A percentile compares a stretch with the other conserved stretches of the same genome.
phyloP scores from a whole-genome alignment of 371 early-diverging fungal species.

The Mycotypha africana region DNA sequence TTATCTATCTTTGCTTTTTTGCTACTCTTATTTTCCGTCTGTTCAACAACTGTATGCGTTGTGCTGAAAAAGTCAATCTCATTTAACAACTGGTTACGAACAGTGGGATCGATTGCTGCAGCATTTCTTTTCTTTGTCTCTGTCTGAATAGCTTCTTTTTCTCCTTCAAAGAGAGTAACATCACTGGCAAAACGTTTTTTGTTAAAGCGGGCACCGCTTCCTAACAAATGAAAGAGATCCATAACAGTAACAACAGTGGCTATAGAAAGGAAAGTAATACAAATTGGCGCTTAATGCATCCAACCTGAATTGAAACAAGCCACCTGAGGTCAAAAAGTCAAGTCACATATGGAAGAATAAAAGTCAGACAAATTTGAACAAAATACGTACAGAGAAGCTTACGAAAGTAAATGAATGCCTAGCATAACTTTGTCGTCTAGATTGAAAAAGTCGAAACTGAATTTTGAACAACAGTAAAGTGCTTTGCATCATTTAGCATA shows the following conservation, averaged over 20 bases:
- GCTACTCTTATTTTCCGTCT: neutral
- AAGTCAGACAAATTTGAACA: too few relatives aligned
- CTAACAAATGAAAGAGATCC: constrained; percentile 79
- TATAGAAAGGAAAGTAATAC: neutral
- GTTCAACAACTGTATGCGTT: constrained; percentile 21
- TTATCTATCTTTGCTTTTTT: neutral
- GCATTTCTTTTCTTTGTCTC: constrained; percentile 24
- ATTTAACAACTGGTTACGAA: constrained; percentile 30
- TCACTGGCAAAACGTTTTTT: constrained; percentile 72
- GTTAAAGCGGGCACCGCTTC: constrained; percentile 83
- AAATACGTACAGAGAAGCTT: too few relatives aligned
- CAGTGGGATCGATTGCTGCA: constrained; percentile 29
- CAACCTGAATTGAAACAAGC: too few relatives aligned
- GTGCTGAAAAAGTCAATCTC: constrained; percentile 45
- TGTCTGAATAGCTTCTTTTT: constrained; percentile 14
- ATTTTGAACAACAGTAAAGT: too few relatives aligned
- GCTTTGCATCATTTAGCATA: too few relatives aligned
- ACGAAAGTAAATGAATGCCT: too few relatives aligned
- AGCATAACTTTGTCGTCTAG: too few relatives aligned
- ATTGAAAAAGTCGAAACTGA: too few relatives aligned
- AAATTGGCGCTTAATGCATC: too few relatives aligned
- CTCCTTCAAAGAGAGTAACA: constrained; percentile 62
- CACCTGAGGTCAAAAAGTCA: too few relatives aligned
- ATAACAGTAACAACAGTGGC: constrained; percentile 18
- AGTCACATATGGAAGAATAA: too few relatives aligned